These are phyloP conservation scores for Coemansia sp. DNA, from an alignment of 192 early-diverging fungal genomes.

Conservation along the genomic window DNA sequence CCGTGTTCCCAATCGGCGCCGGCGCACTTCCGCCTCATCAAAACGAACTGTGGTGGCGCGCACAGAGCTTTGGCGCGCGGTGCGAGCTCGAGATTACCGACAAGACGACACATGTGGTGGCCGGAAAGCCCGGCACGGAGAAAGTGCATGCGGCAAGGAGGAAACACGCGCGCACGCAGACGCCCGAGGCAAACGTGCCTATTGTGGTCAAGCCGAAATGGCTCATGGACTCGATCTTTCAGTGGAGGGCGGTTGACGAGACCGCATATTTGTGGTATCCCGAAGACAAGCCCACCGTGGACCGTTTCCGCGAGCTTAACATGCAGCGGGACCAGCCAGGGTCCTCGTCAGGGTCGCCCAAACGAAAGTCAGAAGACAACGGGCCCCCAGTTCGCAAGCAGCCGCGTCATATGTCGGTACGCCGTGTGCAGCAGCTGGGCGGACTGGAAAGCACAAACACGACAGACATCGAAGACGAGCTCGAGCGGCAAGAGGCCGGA, in stretches of 20 bases:
- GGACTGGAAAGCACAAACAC: conserved; percentile 53
- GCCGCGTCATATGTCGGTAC: not conserved
- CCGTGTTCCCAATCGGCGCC: conserved; percentile 67
- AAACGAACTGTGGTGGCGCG: conserved; percentile 80
- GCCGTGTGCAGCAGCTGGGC: conserved; percentile 18
- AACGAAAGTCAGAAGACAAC: conserved; percentile 15
- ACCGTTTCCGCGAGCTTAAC: not conserved
- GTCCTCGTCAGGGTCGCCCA: conserved; percentile 3
- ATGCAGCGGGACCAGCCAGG: not conserved
- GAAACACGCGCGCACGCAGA: conserved; percentile 33
- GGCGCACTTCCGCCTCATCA: conserved; percentile 55
- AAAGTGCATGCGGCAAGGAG: conserved; percentile 70
- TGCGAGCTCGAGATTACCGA: conserved; percentile 62
- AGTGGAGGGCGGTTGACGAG: conserved; percentile 74
- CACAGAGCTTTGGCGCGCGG: conserved; percentile 76
- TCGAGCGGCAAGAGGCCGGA: conserved; percentile 50
- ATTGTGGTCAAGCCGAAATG: conserved; percentile 47
- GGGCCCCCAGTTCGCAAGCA: conserved; percentile 4
- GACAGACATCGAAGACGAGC: conserved; percentile 49
- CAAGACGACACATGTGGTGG: conserved; percentile 84
- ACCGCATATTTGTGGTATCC: conserved; percentile 54
- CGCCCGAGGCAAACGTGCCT: conserved; percentile 58
- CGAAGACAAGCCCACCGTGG: conserved; percentile 27
- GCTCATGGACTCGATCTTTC: conserved; percentile 69
- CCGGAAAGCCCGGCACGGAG: conserved; percentile 70